Evolutionary conservation across 441 rosid genomes (phyloP).

Genomic region (Dalechampia spathulata): DNA sequence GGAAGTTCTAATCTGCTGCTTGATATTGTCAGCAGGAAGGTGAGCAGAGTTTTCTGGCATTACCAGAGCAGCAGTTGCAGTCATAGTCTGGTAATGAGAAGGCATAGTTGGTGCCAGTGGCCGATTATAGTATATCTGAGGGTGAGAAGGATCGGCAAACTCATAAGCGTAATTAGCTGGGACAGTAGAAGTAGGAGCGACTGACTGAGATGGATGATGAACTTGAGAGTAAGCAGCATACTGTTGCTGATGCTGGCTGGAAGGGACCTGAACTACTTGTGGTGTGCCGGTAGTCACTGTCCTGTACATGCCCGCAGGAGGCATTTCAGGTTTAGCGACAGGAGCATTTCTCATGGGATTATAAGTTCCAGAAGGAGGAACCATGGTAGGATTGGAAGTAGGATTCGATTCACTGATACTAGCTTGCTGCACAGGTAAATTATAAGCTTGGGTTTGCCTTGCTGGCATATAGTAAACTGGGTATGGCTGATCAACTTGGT

Average conservation of each 20-base stretch:
- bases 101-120: constrained; percentile 52
- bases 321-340: constrained; percentile 56
- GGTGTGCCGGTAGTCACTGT: constrained; percentile 44
- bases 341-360: constrained; percentile 57
- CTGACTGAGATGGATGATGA: constrained; percentile 79
- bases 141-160: constrained; percentile 49
- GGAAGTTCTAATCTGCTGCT: constrained; percentile 74
- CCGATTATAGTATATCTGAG: constrained; percentile 71
- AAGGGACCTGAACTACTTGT: constrained; percentile 60
- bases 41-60: constrained; percentile 59
- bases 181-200: constrained; percentile 40
- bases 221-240: constrained; percentile 71
- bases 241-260: constrained; percentile 67
- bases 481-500: constrained; percentile 76
- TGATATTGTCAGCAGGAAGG: constrained; percentile 45
- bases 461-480: constrained; percentile 64
- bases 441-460: constrained; percentile 57
- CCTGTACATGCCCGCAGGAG: constrained; percentile 49
- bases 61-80: constrained; percentile 37
- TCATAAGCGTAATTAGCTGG: constrained; percentile 60
- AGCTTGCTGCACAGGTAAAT: constrained; percentile 56
- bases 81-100: constrained; percentile 84
- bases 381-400: constrained; percentile 49
- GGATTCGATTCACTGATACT: constrained; percentile 51
- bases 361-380: constrained; percentile 38